These are phyloP conservation scores for Penicillium thymicola DNA, from an alignment of 2,329 filamentous ascomycete species.

Conservation along the genomic window DNA sequence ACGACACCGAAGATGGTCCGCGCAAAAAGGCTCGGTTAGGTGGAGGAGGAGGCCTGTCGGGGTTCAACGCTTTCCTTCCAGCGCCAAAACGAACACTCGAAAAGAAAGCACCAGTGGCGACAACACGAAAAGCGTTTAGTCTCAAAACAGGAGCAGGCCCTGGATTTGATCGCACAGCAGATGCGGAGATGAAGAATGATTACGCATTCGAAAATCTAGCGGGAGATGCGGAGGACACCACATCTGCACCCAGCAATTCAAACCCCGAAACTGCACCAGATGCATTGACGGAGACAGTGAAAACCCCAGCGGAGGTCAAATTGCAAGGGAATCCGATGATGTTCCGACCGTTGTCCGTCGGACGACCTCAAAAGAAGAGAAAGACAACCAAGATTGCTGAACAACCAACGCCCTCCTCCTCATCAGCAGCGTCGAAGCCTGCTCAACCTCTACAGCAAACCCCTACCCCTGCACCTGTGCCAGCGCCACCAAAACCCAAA, in stretches of 20 bases:
- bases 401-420: slow-evolving; percentile 16
- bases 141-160: slow-evolving; percentile 81
- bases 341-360: slow-evolving; percentile 86
- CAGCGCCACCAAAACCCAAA: slow-evolving; percentile 39
- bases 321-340: slow-evolving; percentile 74
- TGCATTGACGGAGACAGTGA: slow-evolving; percentile 4
- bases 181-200: slow-evolving; percentile 36
- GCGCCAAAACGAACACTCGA: slow-evolving; percentile 64
- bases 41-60: slow-evolving; percentile 68
- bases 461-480: slow-evolving; percentile 10
- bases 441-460: slow-evolving; percentile 14
- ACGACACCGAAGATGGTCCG: slow-evolving; percentile 51
- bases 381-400: slow-evolving; percentile 42
- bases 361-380: slow-evolving; percentile 70
- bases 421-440: slow-evolving; percentile 13
- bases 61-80: slow-evolving; percentile 83
- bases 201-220: slow-evolving; percentile 29
- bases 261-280: slow-evolving; percentile 4
- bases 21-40: slow-evolving; percentile 67
- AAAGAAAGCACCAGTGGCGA: slow-evolving; percentile 32
- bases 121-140: slow-evolving; percentile 60
- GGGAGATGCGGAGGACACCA: slow-evolving; percentile 31
- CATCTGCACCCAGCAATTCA: slow-evolving; percentile 27
- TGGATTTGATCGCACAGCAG: slow-evolving; percentile 68
- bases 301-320: slow-evolving; percentile 39